These are phyloP conservation scores for Arthrobotrys musiformis DNA, from an alignment of 2,329 filamentous ascomycete species.

Conservation along the genomic window DNA sequence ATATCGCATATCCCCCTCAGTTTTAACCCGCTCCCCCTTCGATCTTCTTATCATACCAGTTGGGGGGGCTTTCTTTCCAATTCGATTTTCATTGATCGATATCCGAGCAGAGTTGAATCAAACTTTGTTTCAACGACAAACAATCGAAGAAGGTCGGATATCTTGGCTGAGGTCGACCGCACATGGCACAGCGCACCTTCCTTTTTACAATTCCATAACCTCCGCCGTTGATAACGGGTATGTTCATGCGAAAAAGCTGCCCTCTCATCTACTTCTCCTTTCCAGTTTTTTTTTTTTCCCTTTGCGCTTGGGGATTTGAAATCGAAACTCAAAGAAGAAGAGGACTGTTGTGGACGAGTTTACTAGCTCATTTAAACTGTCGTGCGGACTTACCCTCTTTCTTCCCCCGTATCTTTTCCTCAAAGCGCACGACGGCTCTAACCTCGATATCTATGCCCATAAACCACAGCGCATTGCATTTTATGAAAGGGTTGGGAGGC, in stretches of 20 bases:
- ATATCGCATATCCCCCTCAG: neutral
- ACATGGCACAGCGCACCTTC: slow-evolving; percentile 16
- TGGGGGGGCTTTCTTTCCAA: neutral
- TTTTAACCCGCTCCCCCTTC: neutral
- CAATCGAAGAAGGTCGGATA: neutral
- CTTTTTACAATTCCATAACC: neutral
- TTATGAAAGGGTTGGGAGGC: no score
- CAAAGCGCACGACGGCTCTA: no score
- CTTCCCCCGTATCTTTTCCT: no score
- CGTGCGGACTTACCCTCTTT: no score
- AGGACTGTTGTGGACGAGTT: no score
- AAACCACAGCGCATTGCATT: no score
- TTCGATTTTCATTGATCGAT: neutral
- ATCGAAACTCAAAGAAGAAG: no score
- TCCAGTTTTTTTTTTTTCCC: neutral
- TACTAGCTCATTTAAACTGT: no score
- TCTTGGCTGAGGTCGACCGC: no score
- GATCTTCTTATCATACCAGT: no score
- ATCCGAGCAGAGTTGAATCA: neutral
- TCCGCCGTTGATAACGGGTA: slow-evolving; percentile 16
- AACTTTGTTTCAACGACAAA: slow-evolving; percentile 25
- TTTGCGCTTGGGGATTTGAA: no score
- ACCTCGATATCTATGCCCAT: no score
- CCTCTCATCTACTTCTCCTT: neutral
- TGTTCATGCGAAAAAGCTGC: slow-evolving; percentile 9